Conservation (phyloP, 805 yeast genomes). For the Pichia scutulata region DNA sequence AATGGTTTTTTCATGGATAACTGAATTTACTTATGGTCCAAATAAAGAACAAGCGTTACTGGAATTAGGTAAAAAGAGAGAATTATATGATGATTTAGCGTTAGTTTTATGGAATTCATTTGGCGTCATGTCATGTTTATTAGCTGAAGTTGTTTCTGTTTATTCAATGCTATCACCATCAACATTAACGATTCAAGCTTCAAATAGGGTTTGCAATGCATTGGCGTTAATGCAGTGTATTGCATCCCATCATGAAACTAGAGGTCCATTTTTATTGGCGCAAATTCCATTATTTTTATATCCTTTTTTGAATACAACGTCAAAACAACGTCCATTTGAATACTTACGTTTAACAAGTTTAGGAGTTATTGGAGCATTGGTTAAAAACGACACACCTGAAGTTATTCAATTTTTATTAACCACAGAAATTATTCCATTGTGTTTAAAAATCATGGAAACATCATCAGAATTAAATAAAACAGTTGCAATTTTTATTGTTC, state of each 20-base stretch:
- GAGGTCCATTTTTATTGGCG: conserved; percentile 76
- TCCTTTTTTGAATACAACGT: conserved; percentile 88
- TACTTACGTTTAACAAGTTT: conserved; percentile 85
- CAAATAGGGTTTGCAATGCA: conserved; percentile 93
- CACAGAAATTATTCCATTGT: conserved; percentile 95
- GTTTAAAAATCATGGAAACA: conserved; percentile 90
- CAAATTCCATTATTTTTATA: conserved; percentile 88
- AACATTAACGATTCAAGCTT: conserved; percentile 71
- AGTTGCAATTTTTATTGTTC: conserved; percentile 93
- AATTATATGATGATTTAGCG: conserved; percentile 90
- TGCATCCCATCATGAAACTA: conserved; percentile 89
- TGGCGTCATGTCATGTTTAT: conserved; percentile 88
- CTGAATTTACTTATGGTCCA: conserved; percentile 83
- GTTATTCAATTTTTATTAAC: conserved; percentile 85
- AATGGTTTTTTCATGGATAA: conserved; percentile 83
- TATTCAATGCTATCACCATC: conserved; percentile 89
- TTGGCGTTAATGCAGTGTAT: conserved; percentile 92
- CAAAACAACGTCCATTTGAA: conserved; percentile 89
- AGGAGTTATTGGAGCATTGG: conserved; percentile 96
- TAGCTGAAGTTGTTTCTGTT: conserved; percentile 85
- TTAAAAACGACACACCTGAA: conserved; percentile 91
- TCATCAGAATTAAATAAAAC: conserved; percentile 92
- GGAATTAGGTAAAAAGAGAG: conserved; percentile 90
- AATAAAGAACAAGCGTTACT: conserved; percentile 87
- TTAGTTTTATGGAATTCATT: conserved; percentile 90